These are phyloP conservation scores for Cyberlindnera misumaiensis DNA, from an alignment of 805 yeast genomes.

Conservation along the genomic window DNA sequence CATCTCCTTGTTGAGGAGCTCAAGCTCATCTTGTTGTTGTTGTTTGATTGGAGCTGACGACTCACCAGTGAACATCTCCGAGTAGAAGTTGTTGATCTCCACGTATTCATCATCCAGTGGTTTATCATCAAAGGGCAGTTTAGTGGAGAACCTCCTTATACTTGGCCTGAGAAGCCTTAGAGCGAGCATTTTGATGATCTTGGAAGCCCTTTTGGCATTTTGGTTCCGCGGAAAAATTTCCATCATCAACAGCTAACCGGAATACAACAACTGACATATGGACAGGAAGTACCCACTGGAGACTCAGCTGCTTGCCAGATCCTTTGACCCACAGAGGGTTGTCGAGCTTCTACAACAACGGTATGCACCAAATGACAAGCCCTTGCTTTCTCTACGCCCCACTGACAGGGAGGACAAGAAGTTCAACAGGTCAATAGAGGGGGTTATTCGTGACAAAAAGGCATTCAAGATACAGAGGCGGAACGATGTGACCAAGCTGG, in stretches of 20 bases:
- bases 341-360: constrained; percentile 29
- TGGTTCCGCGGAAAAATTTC: too few species aligned
- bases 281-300: constrained; percentile 21
- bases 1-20: constrained; percentile 29
- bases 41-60: neutral
- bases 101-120: constrained; percentile 18
- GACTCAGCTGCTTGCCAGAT: constrained; percentile 14
- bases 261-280: constrained; percentile 6
- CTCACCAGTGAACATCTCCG: constrained; percentile 26
- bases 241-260: too few species aligned
- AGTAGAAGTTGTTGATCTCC: constrained; percentile 30
- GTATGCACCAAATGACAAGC: constrained; percentile 24
- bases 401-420: constrained; percentile 25
- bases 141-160: neutral
- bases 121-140: constrained; percentile 4
- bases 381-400: constrained; percentile 26
- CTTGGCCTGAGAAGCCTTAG: too few species aligned
- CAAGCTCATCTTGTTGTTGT: constrained; percentile 20
- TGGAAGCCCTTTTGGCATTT: too few species aligned
- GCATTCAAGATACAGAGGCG: constrained; percentile 14
- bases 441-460: constrained; percentile 11
- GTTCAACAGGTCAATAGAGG: constrained; percentile 13
- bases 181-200: too few species aligned
- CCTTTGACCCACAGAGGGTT: constrained; percentile 17
- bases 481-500: constrained; percentile 23